Evolutionary conservation across 192 early-diverging fungal genomes (phyloP).

Genomic region (Kappamyces sp.): DNA sequence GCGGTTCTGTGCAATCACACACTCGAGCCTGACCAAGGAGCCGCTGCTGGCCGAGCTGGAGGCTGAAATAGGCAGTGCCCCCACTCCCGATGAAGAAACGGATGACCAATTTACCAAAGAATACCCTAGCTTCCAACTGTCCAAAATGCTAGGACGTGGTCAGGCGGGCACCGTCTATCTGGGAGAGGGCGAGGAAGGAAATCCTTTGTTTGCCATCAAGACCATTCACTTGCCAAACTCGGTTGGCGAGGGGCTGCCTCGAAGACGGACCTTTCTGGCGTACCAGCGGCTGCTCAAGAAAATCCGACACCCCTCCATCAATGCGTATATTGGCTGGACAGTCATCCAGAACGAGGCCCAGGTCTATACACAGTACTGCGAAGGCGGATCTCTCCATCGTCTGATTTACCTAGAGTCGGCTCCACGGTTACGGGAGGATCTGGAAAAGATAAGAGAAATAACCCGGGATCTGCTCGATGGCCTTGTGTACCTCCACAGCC

Average conservation of each 20-base stretch:
- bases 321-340: constrained; percentile 17
- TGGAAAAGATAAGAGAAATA: neutral
- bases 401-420: constrained; percentile 1
- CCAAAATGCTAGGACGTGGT: constrained; percentile 15
- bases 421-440: neutral
- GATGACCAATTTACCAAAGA: constrained; percentile 13
- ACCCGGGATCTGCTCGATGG: constrained; percentile 6
- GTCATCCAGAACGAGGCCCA: constrained; percentile 15
- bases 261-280: constrained; percentile 10
- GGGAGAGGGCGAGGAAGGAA: constrained; percentile 14
- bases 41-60: too few relatives aligned
- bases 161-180: constrained; percentile 17
- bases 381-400: neutral
- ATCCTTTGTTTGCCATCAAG: constrained; percentile 18
- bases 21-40: too few relatives aligned
- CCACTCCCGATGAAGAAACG: neutral
- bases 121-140: constrained; percentile 10
- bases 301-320: constrained; percentile 6
- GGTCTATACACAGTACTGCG: constrained; percentile 10
- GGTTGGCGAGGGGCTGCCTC: constrained; percentile 7
- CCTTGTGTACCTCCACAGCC: constrained; percentile 6
- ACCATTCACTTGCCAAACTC: constrained; percentile 5
- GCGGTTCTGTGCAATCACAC: too few relatives aligned
- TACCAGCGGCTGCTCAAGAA: constrained; percentile 7
- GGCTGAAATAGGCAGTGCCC: too few relatives aligned